Evolutionary conservation across 306 rosid genomes (phyloP).

Genomic region (Fragaria vesca): DNA sequence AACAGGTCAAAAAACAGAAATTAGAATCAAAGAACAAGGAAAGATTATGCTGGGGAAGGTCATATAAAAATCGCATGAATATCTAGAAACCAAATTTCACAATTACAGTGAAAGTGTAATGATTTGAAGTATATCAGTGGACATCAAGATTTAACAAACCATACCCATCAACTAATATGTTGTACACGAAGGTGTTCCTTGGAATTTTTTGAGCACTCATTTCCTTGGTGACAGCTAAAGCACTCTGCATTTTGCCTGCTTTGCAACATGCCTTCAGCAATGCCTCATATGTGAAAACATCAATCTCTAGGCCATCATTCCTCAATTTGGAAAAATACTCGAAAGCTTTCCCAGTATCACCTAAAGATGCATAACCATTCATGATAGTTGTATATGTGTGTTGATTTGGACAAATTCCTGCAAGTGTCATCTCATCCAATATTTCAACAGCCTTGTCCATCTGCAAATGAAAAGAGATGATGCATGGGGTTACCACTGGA

Average conservation of each 20-base stretch:
- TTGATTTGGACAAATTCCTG: constrained; percentile 74
- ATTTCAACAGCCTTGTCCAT: constrained; percentile 76
- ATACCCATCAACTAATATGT: constrained; percentile 96
- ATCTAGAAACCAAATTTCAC: constrained; percentile 6
- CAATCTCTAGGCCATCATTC: constrained; percentile 79
- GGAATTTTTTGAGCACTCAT: constrained; percentile 80
- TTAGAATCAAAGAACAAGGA: not conserved
- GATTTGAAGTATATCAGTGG: not conserved
- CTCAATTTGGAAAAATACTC: constrained; percentile 70
- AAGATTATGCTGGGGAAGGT: not conserved
- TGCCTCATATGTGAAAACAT: constrained; percentile 85
- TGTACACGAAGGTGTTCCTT: constrained; percentile 85
- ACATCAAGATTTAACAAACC: constrained; percentile 19
- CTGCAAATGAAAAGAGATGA: constrained; percentile 48
- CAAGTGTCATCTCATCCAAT: constrained; percentile 85
- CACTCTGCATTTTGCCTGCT: constrained; percentile 98
- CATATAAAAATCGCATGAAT: not conserved
- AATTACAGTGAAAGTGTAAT: not conserved
- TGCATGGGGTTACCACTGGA: not conserved
- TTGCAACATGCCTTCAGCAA: constrained; percentile 97
- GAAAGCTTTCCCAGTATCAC: constrained; percentile 91
- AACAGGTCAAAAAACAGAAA: constrained; percentile 7
- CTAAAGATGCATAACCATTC: constrained; percentile 94
- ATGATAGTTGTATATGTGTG: constrained; percentile 89
- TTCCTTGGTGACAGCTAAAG: constrained; percentile 88